These are phyloP conservation scores for Wallemia hederae DNA, from an alignment of 1,284 basidiomycete genomes.

Conservation along the genomic window DNA sequence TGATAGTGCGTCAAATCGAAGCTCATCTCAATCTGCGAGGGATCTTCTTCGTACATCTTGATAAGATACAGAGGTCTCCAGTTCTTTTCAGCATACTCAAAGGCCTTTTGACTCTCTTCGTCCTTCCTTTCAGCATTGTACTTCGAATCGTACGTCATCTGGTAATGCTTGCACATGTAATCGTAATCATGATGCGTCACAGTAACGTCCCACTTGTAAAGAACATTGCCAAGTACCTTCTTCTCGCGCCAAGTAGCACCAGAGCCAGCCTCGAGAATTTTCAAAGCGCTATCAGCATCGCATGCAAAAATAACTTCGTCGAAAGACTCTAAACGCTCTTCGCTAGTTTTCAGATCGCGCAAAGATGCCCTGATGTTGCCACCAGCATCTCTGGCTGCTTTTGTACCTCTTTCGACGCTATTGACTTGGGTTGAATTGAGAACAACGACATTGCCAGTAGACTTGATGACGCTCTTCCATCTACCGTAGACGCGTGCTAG, in stretches of 20 bases:
- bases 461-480: conserved; percentile 21
- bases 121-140: background rate
- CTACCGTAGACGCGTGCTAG: conserved; percentile 22
- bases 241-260: conserved; percentile 10
- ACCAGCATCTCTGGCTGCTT: conserved; percentile 6
- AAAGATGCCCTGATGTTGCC: background rate
- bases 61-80: conserved; percentile 30
- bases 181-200: conserved; percentile 12
- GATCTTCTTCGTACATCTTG: conserved; percentile 26
- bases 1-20: conserved; percentile 14
- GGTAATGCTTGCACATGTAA: conserved; percentile 12
- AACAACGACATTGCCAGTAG: conserved; percentile 21
- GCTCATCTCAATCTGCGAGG: conserved; percentile 31
- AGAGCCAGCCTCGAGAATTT: conserved; percentile 8
- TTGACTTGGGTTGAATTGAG: conserved; percentile 20
- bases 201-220: conserved; percentile 13
- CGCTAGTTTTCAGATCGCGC: conserved; percentile 1
- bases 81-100: conserved; percentile 20
- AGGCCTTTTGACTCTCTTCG: conserved; percentile 17
- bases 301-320: conserved; percentile 2
- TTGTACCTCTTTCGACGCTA: conserved; percentile 14
- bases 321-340: conserved; percentile 9
- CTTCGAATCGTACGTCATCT: conserved; percentile 8
- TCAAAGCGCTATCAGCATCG: conserved; percentile 13
- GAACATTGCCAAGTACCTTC: conserved; percentile 11